Evolutionary conservation across 1,139 yeast species (phyloP).

Genomic region (Ashbya aceris): DNA sequence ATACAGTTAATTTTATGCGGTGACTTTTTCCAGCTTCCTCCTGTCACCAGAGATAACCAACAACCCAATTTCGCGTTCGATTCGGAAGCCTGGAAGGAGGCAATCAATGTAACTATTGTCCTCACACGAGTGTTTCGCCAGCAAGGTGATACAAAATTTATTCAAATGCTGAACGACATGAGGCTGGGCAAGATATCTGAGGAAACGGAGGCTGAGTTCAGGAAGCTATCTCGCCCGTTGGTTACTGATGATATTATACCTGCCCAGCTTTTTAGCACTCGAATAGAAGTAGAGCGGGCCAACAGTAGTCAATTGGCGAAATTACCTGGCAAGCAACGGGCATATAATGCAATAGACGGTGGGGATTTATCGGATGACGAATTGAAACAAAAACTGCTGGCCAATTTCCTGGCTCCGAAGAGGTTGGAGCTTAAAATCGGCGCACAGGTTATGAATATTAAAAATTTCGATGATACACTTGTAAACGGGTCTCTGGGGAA

Average conservation of each 20-base stretch:
- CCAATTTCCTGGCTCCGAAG: slow-evolving; percentile 67
- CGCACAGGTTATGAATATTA: slow-evolving; percentile 94
- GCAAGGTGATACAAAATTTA: slow-evolving; percentile 67
- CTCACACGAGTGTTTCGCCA: slow-evolving; percentile 84
- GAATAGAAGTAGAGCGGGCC: slow-evolving; percentile 76
- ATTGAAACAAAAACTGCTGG: slow-evolving; percentile 37
- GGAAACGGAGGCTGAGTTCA: slow-evolving; percentile 48
- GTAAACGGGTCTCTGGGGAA: slow-evolving; percentile 92
- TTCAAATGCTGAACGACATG: slow-evolving; percentile 80
- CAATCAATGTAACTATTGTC: slow-evolving; percentile 58
- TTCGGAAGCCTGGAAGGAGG: slow-evolving; percentile 58
- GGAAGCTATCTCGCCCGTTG: slow-evolving; percentile 46
- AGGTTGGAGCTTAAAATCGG: slow-evolving; percentile 58
- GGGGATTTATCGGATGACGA: slow-evolving; percentile 45
- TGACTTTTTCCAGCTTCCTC: slow-evolving; percentile 87
- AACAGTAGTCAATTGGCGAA: slow-evolving; percentile 47
- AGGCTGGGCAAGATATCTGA: slow-evolving; percentile 60
- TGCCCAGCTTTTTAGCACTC: slow-evolving; percentile 77
- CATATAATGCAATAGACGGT: slow-evolving; percentile 52
- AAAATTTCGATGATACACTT: slow-evolving; percentile 74
- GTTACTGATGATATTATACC: slow-evolving; percentile 60
- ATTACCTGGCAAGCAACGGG: slow-evolving; percentile 41
- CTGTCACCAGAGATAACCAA: slow-evolving; percentile 42
- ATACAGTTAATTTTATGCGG: slow-evolving; percentile 80
- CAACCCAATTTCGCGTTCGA: slow-evolving; percentile 63